Percentiles rank a stretch among this genome's conserved stretches.
phyloP scores from a whole-genome alignment of 208 protist genomes.

The Leishmania martiniquensis region DNA sequence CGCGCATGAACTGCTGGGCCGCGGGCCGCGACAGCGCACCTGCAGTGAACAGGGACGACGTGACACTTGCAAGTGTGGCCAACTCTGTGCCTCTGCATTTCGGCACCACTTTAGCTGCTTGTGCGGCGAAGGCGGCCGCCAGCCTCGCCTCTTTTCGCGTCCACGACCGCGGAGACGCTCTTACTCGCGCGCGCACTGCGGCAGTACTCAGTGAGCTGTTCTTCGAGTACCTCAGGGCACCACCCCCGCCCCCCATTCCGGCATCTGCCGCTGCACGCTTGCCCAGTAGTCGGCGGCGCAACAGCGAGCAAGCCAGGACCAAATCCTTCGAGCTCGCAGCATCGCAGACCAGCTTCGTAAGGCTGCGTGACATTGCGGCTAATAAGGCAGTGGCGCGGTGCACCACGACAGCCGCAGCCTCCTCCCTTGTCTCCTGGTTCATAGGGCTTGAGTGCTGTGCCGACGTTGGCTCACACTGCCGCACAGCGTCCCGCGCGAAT shows the following conservation, averaged over 20 bases:
- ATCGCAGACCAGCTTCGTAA: constrained; percentile 3
- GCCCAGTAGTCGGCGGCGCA: constrained; percentile 18
- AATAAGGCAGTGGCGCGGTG: constrained; percentile 9
- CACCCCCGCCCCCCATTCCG: not conserved
- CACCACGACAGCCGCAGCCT: not conserved
- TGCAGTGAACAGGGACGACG: constrained; percentile 19
- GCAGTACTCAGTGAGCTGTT: not conserved
- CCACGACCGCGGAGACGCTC: not conserved
- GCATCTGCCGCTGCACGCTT: not conserved
- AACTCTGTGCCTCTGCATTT: constrained; percentile 35
- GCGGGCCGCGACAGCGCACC: constrained; percentile 1
- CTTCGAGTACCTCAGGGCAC: not conserved
- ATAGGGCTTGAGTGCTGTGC: not conserved
- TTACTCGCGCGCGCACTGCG: not conserved
- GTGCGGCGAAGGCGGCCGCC: constrained; percentile 20
- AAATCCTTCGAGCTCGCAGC: constrained; percentile 18
- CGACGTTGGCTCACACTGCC: not conserved
- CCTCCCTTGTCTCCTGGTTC: not conserved
- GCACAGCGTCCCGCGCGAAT: constrained; percentile 3
- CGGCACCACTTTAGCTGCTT: constrained; percentile 7
- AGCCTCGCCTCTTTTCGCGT: constrained; percentile 16
- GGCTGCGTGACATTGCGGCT: not conserved
- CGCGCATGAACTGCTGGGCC: constrained; percentile 6
- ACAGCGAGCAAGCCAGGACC: constrained; percentile 16
- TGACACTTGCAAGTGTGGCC: constrained; percentile 32